Conservation (phyloP, 2,329 filamentous ascomycete species). For the Gnomoniopsis sp. region DNA sequence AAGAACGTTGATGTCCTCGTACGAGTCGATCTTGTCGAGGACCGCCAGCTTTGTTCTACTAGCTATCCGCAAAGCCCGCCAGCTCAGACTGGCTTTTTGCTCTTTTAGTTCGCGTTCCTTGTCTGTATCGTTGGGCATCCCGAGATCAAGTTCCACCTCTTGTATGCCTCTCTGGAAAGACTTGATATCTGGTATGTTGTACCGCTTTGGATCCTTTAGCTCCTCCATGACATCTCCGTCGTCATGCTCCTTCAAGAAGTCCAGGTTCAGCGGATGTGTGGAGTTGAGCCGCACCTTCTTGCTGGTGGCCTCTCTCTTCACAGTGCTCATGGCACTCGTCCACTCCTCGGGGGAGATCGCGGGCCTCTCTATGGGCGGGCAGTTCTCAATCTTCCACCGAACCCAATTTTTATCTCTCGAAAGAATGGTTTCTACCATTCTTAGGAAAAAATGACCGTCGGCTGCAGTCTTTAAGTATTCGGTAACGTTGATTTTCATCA, state of each 20-base stretch:
- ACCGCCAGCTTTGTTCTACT: slow-evolving; percentile 68
- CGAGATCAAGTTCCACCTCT: slow-evolving; percentile 79
- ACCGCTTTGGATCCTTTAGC: slow-evolving; percentile 64
- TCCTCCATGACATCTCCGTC: slow-evolving; percentile 59
- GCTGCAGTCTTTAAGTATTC: slow-evolving; percentile 76
- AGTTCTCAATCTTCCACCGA: slow-evolving; percentile 94
- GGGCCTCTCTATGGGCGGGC: slow-evolving; percentile 77
- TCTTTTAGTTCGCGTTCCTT: slow-evolving; percentile 57
- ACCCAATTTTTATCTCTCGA: slow-evolving; percentile 98
- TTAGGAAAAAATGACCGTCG: slow-evolving; percentile 90
- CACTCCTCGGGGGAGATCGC: slow-evolving; percentile 68
- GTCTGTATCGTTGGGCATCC: slow-evolving; percentile 67
- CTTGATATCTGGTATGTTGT: slow-evolving; percentile 65
- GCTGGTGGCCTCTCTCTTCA: slow-evolving; percentile 63
- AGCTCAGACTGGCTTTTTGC: slow-evolving; percentile 82
- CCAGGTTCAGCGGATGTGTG: slow-evolving; percentile 70
- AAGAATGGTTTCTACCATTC: slow-evolving; percentile 95
- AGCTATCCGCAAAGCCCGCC: slow-evolving; percentile 82
- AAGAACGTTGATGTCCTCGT: slow-evolving; percentile 63
- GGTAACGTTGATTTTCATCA: slow-evolving; percentile 75
- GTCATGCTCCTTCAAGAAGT: slow-evolving; percentile 70
- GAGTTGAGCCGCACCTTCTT: slow-evolving; percentile 68
- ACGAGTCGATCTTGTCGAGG: slow-evolving; percentile 86
- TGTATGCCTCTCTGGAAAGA: slow-evolving; percentile 71
- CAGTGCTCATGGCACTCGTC: slow-evolving; percentile 63